Percentiles rank a stretch among this genome's conserved stretches.
Evolutionary conservation across 352 stramenopile species (phyloP).

Genomic region (Elongisporangium undulatum): DNA sequence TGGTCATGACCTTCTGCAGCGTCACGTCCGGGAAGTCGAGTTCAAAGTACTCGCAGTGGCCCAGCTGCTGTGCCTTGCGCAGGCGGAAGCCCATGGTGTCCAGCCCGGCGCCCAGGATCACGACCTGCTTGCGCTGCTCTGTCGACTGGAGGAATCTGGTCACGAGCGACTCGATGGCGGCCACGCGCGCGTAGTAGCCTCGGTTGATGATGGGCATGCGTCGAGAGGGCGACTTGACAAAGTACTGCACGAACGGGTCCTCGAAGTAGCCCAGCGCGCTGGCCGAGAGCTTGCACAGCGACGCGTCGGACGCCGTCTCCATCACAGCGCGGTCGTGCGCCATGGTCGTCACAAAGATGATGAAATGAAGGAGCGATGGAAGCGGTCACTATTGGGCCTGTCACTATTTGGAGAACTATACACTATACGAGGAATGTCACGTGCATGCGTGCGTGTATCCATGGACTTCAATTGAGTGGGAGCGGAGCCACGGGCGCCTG

Average conservation of each 20-base stretch:
- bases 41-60: conserved; percentile 76
- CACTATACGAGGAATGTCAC: background rate
- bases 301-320: conserved; percentile 78
- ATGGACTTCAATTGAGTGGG: background rate
- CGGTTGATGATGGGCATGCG: conserved; percentile 89
- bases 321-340: conserved; percentile 71
- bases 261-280: conserved; percentile 66
- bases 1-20: conserved; percentile 74
- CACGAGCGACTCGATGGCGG: conserved; percentile 66
- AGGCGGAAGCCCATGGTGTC: conserved; percentile 87
- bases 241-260: conserved; percentile 78
- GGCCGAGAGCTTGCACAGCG: conserved; percentile 84
- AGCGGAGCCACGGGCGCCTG: background rate
- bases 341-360: background rate
- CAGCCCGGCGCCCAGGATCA: conserved; percentile 75
- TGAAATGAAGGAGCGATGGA: background rate
- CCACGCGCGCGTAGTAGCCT: conserved; percentile 84
- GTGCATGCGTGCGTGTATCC: background rate
- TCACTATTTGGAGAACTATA: background rate
- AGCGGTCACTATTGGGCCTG: too few relatives aligned
- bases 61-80: conserved; percentile 26
- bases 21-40: conserved; percentile 81
- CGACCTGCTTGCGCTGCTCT: conserved; percentile 53
- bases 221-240: conserved; percentile 76
- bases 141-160: conserved; percentile 40